phyloP scores from a whole-genome alignment of 1,284 basidiomycete genomes.

The Wallemia mellicola region DNA sequence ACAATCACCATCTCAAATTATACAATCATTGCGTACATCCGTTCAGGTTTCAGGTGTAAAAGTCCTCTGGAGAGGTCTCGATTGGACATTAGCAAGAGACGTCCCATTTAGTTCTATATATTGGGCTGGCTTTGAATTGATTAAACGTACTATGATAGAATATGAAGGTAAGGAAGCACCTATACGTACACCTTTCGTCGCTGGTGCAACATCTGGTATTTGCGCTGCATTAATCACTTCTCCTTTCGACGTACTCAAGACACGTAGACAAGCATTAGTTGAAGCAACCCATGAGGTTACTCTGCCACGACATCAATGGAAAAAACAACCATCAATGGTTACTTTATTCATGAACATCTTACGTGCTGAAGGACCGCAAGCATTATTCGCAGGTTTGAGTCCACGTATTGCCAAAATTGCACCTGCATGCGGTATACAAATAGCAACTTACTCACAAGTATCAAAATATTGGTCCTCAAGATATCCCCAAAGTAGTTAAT shows the following conservation, averaged over 20 bases:
- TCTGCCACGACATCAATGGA: not conserved
- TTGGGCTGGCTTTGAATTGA: conserved; percentile 26
- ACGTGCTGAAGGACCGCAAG: conserved; percentile 40
- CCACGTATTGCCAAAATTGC: conserved; percentile 86
- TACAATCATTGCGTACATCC: not conserved
- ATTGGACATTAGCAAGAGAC: conserved; percentile 78
- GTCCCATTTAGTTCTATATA: conserved; percentile 89
- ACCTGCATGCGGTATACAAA: conserved; percentile 96
- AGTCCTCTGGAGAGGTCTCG: conserved; percentile 66
- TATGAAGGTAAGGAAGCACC: conserved; percentile 9
- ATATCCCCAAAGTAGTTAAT: not conserved
- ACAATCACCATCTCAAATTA: conserved; percentile 11
- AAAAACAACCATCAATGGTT: not conserved
- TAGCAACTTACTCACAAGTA: conserved; percentile 20
- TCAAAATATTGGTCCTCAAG: not conserved
- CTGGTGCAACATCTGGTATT: conserved; percentile 17
- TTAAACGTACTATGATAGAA: conserved; percentile 8
- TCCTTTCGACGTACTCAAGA: conserved; percentile 90
- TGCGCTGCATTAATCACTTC: conserved; percentile 46
- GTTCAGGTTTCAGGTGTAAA: conserved; percentile 28
- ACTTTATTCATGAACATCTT: conserved; percentile 35
- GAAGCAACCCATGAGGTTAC: not conserved
- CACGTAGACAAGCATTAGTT: conserved; percentile 34
- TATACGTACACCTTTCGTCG: conserved; percentile 13
- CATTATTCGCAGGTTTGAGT: conserved; percentile 54